phyloP scores from a whole-genome alignment of 1,139 yeast species.

The Sugiyamaella sp. region DNA sequence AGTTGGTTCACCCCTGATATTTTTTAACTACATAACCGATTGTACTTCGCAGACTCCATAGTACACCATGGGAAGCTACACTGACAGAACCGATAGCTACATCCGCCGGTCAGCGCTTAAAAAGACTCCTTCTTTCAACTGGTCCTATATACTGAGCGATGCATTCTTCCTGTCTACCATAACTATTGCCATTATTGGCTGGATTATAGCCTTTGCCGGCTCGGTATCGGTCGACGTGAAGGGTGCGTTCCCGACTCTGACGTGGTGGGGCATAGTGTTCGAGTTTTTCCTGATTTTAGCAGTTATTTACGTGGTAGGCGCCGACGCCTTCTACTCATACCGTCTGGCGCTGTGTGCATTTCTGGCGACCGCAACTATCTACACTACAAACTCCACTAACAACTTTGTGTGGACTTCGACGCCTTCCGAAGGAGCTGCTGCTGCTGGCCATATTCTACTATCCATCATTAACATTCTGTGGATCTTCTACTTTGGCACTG shows the following conservation, averaged over 20 bases:
- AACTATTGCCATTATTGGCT: constrained; percentile 47
- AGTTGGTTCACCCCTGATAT: too few relatives aligned
- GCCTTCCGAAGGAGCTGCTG: constrained; percentile 78
- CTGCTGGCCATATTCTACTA: constrained; percentile 86
- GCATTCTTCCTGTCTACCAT: constrained; percentile 47
- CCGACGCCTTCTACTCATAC: constrained; percentile 72
- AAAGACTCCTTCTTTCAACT: constrained; percentile 25
- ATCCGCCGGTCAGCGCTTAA: constrained; percentile 16
- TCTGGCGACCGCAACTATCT: constrained; percentile 69
- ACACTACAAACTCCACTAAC: constrained; percentile 82
- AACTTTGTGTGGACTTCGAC: constrained; percentile 65
- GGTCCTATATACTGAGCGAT: constrained; percentile 41
- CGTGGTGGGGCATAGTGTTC: constrained; percentile 98
- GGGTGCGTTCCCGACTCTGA: constrained; percentile 67
- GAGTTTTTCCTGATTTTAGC: constrained; percentile 62
- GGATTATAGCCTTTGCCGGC: constrained; percentile 89
- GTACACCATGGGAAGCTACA: constrained; percentile 18
- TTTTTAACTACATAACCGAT: too few relatives aligned
- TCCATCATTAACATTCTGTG: constrained; percentile 75
- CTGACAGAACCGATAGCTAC: constrained; percentile 22
- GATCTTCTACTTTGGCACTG: constrained; percentile 76
- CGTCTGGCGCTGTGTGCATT: constrained; percentile 59
- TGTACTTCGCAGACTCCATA: neutral
- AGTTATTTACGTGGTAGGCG: constrained; percentile 63
- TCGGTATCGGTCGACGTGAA: constrained; percentile 54